Conservation (phyloP, 2,329 filamentous ascomycete genomes). For the Talaromyces sp. region DNA sequence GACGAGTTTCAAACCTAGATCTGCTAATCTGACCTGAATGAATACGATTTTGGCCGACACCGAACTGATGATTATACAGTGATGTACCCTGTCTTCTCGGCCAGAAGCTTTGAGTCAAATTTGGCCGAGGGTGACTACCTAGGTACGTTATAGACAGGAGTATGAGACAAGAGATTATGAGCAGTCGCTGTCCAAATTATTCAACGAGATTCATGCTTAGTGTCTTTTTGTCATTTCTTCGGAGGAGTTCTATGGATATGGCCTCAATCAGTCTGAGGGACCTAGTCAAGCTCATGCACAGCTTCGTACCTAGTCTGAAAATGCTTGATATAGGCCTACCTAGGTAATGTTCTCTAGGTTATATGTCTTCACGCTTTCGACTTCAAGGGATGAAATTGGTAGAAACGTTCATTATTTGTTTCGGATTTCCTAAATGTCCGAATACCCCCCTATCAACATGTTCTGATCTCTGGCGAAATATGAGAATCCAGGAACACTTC, state of each 20-base stretch:
- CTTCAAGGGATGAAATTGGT: neutral
- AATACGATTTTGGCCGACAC: neutral
- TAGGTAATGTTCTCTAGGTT: too few relatives aligned
- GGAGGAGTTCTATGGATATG: neutral
- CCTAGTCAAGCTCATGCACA: neutral
- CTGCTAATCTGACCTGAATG: neutral
- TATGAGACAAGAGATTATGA: neutral
- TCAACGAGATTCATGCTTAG: neutral
- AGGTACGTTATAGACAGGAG: too few relatives aligned
- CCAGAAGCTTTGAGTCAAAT: conserved; percentile 2
- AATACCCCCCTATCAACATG: neutral
- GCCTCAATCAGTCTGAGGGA: too few relatives aligned
- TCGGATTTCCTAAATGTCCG: neutral
- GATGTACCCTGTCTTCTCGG: neutral
- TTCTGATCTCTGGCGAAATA: neutral
- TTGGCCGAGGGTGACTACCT: conserved; percentile 4
- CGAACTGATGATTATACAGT: neutral
- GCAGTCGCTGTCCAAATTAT: neutral
- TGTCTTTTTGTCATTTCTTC: neutral
- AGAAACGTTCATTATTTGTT: neutral
- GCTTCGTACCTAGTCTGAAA: neutral
- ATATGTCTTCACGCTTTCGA: too few relatives aligned
- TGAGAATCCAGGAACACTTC: neutral
- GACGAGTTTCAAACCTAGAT: neutral
- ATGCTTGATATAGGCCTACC: neutral